Base-by-base conservation (phyloP, 495 filamentous ascomycete species). In the Hypoxylon crocopeplum region DNA sequence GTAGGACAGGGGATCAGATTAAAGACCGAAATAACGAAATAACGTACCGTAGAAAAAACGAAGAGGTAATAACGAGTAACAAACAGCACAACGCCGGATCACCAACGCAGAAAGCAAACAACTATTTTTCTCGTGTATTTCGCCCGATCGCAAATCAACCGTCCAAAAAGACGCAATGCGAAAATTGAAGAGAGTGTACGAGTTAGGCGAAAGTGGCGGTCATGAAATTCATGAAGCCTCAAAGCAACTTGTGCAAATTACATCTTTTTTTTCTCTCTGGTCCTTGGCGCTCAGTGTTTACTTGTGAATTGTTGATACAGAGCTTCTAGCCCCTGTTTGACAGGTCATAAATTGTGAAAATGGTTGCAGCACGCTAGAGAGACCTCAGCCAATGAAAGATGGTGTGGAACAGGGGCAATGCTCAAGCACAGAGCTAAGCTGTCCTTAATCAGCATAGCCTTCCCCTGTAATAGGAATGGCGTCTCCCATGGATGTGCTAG, bases 261-360 rank as follows among this genome's bases (percentile, higher is more conserved):
- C 6, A 42, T 54, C 22, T 44, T 54, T 48, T 55, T 25, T 46
- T 52, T 59, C 12, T 17, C 13, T 6, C 24, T 27, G 4, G 24
- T 36, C 46, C 30, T 40, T 38, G 34, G n/a, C 2, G n/a, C 12
- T 7, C 37, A 32, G 22, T 64, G 61, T 64, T 64, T 59, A 64
- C 61, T 64, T 64, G 25, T 64, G 55, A 64, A 64, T 40, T 64
- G 61, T 64, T 64, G 61, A 64, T 59, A 55, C 61, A 46, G 49
- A 48, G 37, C 17, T 37, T 7, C 10, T 47, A 27, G n/a, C 46
- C 51, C 51, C 6, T 2, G 19, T 44, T 41, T 49, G 60, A 58
- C 60, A 64, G 37, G 44, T 64, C 59, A 62, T 30, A 62, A 52
- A 27, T 63, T 57, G 54, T 64, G 60, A 58, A 56, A 57, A 49